Base-by-base conservation (phyloP, 2,329 filamentous ascomycete genomes). In the Colletotrichum plurivorum region DNA sequence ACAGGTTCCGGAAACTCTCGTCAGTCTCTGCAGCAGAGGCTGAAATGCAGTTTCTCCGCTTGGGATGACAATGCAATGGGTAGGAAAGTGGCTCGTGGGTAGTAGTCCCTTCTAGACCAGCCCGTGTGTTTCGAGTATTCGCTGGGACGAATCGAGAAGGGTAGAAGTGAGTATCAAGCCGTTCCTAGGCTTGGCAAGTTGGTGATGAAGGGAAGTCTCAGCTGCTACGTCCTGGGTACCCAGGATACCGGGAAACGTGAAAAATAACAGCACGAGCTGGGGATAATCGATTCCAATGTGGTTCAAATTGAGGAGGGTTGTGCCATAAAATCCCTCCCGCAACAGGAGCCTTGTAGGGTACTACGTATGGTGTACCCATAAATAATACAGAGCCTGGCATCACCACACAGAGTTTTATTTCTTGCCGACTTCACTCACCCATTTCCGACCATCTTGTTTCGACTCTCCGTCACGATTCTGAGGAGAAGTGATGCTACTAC, bases 61-160 rank as follows among this genome's bases (percentile, higher is more conserved):
- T 69, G 66, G 55, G 66, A 56, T 45, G 51, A 61, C 43, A 13
- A 51, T n/a, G 25, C 45, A 46, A 45, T 39, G 62, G 22, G 27
- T 5, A 25, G n/a, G 54, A 39, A 53, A 31, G 60, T 59, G 65
- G 65, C 65, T 65, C 49, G 61, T 66, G 66, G 25, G 61, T 65
- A 65, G 66, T 55, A 65, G 66, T 55, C 61, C 54, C 7, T 45
- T 65, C 54, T 55, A 59, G 66, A 59, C 41, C 66, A 15, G 15
- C 31, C 8, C 10, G 43, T 49, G 16, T 43, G 46, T 43, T 55
- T 48, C 39, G 27, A 49, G 31, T 45, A 5, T 20, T 55, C 15
- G 27, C 54, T 41, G 46, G 46, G 52, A 63, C 53, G 45, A 39
- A 22, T 65, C 49, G 31, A 66, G 18, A 52, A 39, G n/a, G 48